These are phyloP conservation scores for Xylariales sp. DNA, from an alignment of 2,329 filamentous ascomycete genomes.

Conservation along the genomic window DNA sequence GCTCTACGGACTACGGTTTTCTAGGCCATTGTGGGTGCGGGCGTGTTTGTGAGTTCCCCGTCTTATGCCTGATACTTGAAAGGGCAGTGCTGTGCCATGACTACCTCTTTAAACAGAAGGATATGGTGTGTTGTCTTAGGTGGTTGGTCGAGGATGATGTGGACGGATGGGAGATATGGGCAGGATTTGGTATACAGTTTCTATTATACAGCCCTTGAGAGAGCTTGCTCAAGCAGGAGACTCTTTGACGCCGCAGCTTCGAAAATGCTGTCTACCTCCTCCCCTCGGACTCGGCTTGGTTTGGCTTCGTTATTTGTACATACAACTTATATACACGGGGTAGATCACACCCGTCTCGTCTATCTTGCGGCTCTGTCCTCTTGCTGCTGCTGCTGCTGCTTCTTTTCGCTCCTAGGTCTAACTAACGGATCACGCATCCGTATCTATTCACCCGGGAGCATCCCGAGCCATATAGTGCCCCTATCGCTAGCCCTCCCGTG, in stretches of 20 bases:
- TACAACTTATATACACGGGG: slow-evolving; percentile 28
- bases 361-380: background rate
- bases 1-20: background rate
- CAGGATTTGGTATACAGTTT: slow-evolving; percentile 24
- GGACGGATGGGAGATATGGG: background rate
- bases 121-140: background rate
- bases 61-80: too few relatives aligned
- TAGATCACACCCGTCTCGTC: slow-evolving; percentile 2
- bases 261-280: slow-evolving; percentile 7
- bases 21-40: background rate
- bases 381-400: background rate
- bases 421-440: too few relatives aligned
- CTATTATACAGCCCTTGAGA: slow-evolving; percentile 24
- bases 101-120: background rate
- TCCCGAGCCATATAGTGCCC: too few relatives aligned
- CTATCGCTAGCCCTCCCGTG: too few relatives aligned
- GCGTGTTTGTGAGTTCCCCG: too few relatives aligned
- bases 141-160: background rate
- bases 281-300: background rate
- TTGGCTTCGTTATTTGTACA: slow-evolving; percentile 18
- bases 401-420: background rate
- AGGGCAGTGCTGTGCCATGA: background rate
- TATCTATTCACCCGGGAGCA: too few relatives aligned
- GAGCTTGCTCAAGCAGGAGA: background rate
- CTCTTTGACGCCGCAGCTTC: background rate